Conservation (phyloP, 1,284 basidiomycete species). For the Xerocomus tenax region DNA sequence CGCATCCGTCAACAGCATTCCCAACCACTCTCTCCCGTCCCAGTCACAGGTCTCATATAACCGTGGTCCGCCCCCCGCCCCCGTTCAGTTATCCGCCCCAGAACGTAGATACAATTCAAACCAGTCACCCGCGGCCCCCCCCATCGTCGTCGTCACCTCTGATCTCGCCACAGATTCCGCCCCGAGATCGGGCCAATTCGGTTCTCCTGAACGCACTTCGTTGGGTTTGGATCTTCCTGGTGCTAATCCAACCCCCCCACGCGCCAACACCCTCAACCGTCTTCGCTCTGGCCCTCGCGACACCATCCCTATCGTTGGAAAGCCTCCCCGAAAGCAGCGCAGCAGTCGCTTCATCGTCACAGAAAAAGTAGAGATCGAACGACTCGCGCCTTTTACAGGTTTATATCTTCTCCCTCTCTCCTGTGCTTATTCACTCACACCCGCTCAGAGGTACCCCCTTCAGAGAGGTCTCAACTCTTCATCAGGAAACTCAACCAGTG, state of each 20-base stretch:
- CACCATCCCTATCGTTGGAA: slow-evolving; percentile 89
- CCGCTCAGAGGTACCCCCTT: slow-evolving; percentile 74
- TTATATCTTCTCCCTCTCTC: neutral
- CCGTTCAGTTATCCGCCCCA: slow-evolving; percentile 31
- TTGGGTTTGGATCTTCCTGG: slow-evolving; percentile 40
- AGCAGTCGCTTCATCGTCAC: slow-evolving; percentile 94
- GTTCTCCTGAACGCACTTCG: slow-evolving; percentile 47
- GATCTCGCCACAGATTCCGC: slow-evolving; percentile 58
- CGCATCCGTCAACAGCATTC: slow-evolving; percentile 36
- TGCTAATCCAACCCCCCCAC: slow-evolving; percentile 48
- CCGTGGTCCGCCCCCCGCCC: slow-evolving; percentile 37
- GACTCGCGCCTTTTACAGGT: slow-evolving; percentile 90
- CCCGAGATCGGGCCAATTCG: slow-evolving; percentile 35
- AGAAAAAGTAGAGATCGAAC: slow-evolving; percentile 93
- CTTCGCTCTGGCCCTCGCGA: slow-evolving; percentile 77
- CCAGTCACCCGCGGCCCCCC: slow-evolving; percentile 54
- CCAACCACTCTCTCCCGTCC: slow-evolving; percentile 35
- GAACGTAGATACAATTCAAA: slow-evolving; percentile 51
- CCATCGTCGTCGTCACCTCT: slow-evolving; percentile 84
- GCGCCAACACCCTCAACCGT: slow-evolving; percentile 56
- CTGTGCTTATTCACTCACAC: slow-evolving; percentile 9
- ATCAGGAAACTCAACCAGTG: slow-evolving; percentile 94
- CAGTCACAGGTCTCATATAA: slow-evolving; percentile 33
- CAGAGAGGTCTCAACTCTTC: slow-evolving; percentile 86
- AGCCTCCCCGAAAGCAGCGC: slow-evolving; percentile 91